phyloP scores from a whole-genome alignment of 495 filamentous ascomycete species.

The Aspergillus avenaceus region DNA sequence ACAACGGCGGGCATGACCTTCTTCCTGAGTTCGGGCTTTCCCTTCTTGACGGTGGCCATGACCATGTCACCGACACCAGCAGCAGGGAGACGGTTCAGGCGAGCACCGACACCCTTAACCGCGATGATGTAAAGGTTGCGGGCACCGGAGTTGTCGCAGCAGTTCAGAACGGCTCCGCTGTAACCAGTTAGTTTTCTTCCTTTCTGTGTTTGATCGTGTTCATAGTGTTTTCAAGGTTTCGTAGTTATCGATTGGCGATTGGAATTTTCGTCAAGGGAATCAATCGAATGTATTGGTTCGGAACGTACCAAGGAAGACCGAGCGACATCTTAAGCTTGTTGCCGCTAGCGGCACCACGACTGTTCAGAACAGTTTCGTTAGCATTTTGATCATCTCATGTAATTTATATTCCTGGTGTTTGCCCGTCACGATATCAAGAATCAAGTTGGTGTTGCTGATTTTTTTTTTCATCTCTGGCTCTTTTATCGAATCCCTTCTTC shows the following conservation, averaged over 20 bases:
- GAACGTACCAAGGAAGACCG: constrained; percentile 96
- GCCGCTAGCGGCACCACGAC: constrained; percentile 87
- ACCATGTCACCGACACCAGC: constrained; percentile 99
- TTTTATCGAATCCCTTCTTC: background rate
- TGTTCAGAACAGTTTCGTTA: constrained; percentile 33
- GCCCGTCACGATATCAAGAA: background rate
- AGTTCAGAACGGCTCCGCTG: constrained; percentile 95
- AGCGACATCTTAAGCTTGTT: constrained; percentile 99
- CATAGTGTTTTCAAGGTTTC: no score
- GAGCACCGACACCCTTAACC: constrained; percentile 97
- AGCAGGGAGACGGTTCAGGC: constrained; percentile 95
- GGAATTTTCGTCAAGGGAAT: background rate
- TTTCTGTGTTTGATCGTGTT: no score
- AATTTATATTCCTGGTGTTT: constrained; percentile 3
- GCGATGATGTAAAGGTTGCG: constrained; percentile 99
- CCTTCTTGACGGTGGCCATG: constrained; percentile 99
- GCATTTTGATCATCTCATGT: constrained; percentile 1
- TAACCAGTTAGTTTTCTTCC: constrained; percentile 22
- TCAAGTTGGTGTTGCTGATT: no score
- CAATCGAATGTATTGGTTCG: constrained; percentile 6
- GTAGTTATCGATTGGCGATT: no score
- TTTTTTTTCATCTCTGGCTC: no score
- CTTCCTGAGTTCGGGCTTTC: constrained; percentile 98
- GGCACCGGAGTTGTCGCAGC: constrained; percentile 97
- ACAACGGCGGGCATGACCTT: constrained; percentile 99